Conservation (phyloP, 768 basidiomycete species). For the Tricholoma terreum region DNA sequence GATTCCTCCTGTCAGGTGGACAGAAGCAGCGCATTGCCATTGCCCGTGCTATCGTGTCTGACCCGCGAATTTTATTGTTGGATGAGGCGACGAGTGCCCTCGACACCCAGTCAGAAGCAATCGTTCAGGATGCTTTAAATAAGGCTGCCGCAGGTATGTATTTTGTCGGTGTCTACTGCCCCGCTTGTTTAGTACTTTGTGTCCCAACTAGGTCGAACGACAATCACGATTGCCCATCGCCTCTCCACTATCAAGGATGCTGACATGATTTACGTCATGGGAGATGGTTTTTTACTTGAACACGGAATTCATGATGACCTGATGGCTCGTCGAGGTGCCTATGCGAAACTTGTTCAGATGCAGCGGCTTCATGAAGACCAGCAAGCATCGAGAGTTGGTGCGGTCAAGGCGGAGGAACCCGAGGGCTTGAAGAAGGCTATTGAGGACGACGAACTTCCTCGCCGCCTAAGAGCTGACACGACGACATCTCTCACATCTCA, state of each 20-base stretch:
- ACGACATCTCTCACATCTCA: too few species aligned
- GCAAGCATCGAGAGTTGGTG: too few species aligned
- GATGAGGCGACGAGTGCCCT: too few species aligned
- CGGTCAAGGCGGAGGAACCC: too few species aligned
- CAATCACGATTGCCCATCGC: conserved; percentile 78
- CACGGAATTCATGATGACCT: conserved; percentile 75
- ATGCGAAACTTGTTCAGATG: conserved; percentile 70
- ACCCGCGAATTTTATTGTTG: too few species aligned
- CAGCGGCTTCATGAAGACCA: conserved; percentile 71
- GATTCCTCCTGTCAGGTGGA: conserved; percentile 80
- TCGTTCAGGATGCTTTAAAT: conserved; percentile 88
- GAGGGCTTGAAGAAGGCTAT: conserved; percentile 55
- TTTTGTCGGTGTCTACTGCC: too few species aligned
- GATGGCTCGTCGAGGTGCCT: conserved; percentile 58
- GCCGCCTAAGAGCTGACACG: too few species aligned
- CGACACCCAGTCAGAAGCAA: conserved; percentile 81
- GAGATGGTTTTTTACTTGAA: conserved; percentile 76
- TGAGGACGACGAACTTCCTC: too few species aligned
- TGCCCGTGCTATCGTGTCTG: too few species aligned
- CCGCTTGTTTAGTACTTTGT: too few species aligned
- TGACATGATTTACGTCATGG: conserved; percentile 68
- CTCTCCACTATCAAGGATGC: conserved; percentile 85
- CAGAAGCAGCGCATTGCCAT: too few species aligned
- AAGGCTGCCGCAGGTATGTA: conserved; percentile 81
- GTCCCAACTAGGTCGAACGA: conserved; percentile 75